Conservation (phyloP, 768 basidiomycete species). For the Symmetrospora coprosmae region DNA sequence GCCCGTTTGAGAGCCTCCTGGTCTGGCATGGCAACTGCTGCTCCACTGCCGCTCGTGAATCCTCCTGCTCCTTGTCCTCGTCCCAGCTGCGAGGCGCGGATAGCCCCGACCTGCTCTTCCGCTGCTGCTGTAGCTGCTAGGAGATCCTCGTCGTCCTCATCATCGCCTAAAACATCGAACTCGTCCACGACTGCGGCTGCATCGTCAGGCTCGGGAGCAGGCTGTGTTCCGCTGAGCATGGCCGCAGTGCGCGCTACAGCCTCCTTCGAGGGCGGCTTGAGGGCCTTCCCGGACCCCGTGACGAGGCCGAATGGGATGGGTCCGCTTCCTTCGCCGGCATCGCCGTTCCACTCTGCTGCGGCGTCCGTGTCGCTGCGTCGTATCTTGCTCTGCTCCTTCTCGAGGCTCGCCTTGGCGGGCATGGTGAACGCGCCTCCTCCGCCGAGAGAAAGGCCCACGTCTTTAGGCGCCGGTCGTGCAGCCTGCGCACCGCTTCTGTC, state of each 20-base stretch:
- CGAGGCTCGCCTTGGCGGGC: not conserved
- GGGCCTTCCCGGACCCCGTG: not conserved
- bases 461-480: not conserved
- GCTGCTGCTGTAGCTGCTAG: not conserved
- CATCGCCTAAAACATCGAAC: too few relatives aligned
- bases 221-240: too few relatives aligned
- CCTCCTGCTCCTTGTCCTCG: not conserved
- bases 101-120: not conserved
- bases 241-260: too few relatives aligned
- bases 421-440: slow-evolving; percentile 3
- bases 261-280: too few relatives aligned
- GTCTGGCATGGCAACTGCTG: not conserved
- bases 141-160: not conserved
- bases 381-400: not conserved
- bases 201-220: too few relatives aligned
- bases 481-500: not conserved
- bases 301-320: not conserved
- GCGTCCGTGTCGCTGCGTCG: not conserved
- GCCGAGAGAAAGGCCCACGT: not conserved
- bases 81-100: too few relatives aligned
- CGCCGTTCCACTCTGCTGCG: too few relatives aligned
- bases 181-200: too few relatives aligned
- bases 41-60: not conserved
- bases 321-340: not conserved
- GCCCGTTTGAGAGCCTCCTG: not conserved